Evolutionary conservation across 257 asterid genomes (phyloP), one percentile per base, ranked within the genome.

Genomic region (Haberlea rhodopensis): DNA sequence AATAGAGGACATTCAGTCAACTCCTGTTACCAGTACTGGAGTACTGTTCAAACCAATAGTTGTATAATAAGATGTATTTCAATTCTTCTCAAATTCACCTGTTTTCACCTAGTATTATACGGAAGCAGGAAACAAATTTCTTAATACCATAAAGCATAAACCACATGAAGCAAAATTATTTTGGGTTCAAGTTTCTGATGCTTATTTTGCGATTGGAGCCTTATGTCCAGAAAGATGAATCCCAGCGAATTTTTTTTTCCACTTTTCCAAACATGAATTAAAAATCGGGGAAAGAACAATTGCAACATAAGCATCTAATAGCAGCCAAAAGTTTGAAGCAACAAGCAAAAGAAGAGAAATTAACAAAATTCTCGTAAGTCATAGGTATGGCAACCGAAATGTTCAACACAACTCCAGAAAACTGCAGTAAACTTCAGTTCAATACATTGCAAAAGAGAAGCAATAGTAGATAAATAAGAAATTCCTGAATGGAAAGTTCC

Each of bases 1-100:
- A 73, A 91, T 91, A 8, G 61, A 65, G 34, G 81, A 67, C 57
- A 83, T 89, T 8, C 89, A 73, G 29, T 73, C 90, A 1, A 63
- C 78, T 8, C 61, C 85, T 6, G 13, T 60, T 24, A 55, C 53
- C 60, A 27, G 77, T 61, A 84, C 91, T 2, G 95, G 88, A 53
- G 88, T 84, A 53, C 45, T 88, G 59, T 66, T 61, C 69, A 77
- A 68, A 34, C 56, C 82, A 8, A 10, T 71, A 52, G 66, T 53
- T 21, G 80, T 63, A 31, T 70, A 62, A 79, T 40, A 4, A 10
- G 5, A 37, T 37, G 6, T 15, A 40, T 15, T 15, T 29, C 2
- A 15, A 10, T 11, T 37, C 5, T 37, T 11, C 11, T 37, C 49
- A 40, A 15, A 1, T 11, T 37, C 46, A n/a, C n/a, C n/a, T n/a